Base-by-base conservation (phyloP, 352 stramenopile genomes). In the Phytophthora podocarpi region DNA sequence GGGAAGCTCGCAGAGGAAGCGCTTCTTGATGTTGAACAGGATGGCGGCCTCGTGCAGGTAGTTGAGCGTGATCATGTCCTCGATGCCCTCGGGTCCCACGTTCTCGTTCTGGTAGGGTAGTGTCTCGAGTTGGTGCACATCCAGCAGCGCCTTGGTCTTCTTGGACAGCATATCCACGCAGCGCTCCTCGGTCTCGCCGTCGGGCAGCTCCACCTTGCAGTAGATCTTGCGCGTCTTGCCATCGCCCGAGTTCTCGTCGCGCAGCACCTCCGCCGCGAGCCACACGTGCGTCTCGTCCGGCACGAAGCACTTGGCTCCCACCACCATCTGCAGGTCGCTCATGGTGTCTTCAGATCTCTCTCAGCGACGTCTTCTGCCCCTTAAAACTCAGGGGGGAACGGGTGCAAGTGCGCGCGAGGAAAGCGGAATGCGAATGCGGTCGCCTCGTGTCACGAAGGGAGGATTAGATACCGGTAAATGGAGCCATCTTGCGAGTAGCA, bases 21-120 rank as follows among this genome's bases (percentile, higher is more conserved):
- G 80, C 67, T 71, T 76, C 64, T 93, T 88, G 46, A 97, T 68
- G 63, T 97, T 97, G 67, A 81, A 97, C 15, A 97, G 56, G 52
- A 97, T 96, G 42, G 89, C 89, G 4, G 91, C 84, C 63, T 97
- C 90, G 68, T 97, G 91, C 18, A 97, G 77, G 66, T 97, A 93
- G 74, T 91, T 93, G 57, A 96, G 79, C 47, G 70, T 80, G 69
- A 90, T 90, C 87, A 96, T 94, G 55, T 95, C 85, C 37, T 94
- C 85, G 16, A 93, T 91, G 55, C 86, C 86, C 21, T 80, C 66
- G 5, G 70, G 55, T 9, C 80, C 78, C 13, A 87, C 32, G 57
- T 81, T 81, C 49, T 93, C 86, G 53, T 95, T 95, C 71, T 95
- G 86, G 67, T 92, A 95, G 5, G 86, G 86, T 18, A 95, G 76